These are phyloP conservation scores for Suillus subalutaceus DNA, from an alignment of 768 basidiomycete genomes.

Conservation along the genomic window DNA sequence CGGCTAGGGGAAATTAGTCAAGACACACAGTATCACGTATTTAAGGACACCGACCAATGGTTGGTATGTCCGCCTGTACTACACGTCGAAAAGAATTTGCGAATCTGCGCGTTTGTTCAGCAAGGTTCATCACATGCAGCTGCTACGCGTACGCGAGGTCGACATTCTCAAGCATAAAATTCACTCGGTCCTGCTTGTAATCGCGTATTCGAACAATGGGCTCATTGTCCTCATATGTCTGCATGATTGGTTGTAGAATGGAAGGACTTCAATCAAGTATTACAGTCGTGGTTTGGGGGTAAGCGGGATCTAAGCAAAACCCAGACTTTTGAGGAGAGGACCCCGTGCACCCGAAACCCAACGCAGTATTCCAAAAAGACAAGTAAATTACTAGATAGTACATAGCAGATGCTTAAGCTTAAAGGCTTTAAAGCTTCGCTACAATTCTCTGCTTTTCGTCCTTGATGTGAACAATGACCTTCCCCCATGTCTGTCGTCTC, in stretches of 20 bases:
- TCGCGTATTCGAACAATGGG: constrained; percentile 83
- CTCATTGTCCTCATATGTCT: constrained; percentile 46
- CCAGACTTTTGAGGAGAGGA: constrained; percentile 11
- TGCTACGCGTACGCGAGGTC: constrained; percentile 79
- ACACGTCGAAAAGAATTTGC: constrained; percentile 94
- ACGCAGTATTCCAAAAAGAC: not conserved
- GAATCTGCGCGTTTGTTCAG: constrained; percentile 54
- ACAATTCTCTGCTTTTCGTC: constrained; percentile 42
- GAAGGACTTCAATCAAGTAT: not conserved
- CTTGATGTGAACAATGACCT: constrained; percentile 70
- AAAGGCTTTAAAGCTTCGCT: constrained; percentile 45
- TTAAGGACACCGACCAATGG: constrained; percentile 68
- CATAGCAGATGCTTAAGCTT: not conserved
- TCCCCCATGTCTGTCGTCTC: constrained; percentile 89
- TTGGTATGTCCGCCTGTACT: constrained; percentile 96
- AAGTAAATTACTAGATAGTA: not conserved
- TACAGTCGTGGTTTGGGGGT: constrained; percentile 6
- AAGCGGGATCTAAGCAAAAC: not conserved
- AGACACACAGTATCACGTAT: constrained; percentile 9
- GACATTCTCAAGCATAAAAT: constrained; percentile 94
- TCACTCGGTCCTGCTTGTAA: constrained; percentile 81
- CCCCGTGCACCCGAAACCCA: constrained; percentile 24
- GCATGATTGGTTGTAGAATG: constrained; percentile 27
- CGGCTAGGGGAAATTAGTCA: constrained; percentile 55
- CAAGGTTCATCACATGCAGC: constrained; percentile 11